Evolutionary conservation across 768 basidiomycete genomes (phyloP).

Genomic region (Hygrocybe punicea): DNA sequence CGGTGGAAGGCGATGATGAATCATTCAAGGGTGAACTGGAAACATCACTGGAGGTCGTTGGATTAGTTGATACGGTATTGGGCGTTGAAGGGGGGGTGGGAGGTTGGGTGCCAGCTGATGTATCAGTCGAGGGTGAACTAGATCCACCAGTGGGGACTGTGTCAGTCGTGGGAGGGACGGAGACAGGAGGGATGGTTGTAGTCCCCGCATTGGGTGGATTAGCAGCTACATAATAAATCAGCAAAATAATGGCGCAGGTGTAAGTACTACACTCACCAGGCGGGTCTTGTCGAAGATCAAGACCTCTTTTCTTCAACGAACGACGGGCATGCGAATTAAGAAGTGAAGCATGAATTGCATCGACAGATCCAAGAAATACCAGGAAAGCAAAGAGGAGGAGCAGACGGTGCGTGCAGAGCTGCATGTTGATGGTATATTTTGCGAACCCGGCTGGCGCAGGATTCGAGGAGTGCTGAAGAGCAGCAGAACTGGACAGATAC

Average conservation of each 20-base stretch:
- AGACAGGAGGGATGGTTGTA: neutral
- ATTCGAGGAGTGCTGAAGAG: neutral
- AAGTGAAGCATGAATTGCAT: slow-evolving; percentile 41
- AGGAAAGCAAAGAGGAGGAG: slow-evolving; percentile 30
- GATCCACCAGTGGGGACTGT: neutral
- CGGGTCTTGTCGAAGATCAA: neutral
- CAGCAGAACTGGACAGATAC: neutral
- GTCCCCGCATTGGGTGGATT: no score
- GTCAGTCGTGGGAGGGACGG: slow-evolving; percentile 1
- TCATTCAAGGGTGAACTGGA: neutral
- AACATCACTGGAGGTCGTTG: neutral
- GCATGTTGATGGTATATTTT: slow-evolving; percentile 19
- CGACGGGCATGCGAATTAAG: slow-evolving; percentile 33
- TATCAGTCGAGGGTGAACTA: neutral
- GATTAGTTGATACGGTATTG: neutral
- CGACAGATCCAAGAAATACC: slow-evolving; percentile 24
- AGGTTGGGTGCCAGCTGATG: no score
- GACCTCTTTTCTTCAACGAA: slow-evolving; percentile 24
- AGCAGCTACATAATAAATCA: no score
- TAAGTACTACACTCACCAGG: no score
- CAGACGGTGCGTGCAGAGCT: slow-evolving; percentile 17
- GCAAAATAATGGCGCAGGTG: no score
- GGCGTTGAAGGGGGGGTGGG: no score
- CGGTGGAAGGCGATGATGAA: neutral
- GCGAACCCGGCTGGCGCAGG: no score